phyloP scores from a whole-genome alignment of 2,329 filamentous ascomycete genomes.

The Westerdykella aurantiaca region DNA sequence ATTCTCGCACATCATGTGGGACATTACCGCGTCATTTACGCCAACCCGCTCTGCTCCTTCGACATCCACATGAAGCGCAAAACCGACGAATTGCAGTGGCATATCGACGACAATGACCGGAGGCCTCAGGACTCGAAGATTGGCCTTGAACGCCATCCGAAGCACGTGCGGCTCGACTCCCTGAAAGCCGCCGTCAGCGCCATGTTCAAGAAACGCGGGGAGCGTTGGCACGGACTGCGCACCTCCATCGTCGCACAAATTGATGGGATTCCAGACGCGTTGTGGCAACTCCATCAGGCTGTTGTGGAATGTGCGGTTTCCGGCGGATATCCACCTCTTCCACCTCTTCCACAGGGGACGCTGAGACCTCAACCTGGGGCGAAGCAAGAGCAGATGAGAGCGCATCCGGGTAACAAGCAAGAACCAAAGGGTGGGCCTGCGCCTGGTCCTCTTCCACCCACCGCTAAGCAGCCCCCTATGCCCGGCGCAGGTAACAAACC shows the following conservation, averaged over 20 bases:
- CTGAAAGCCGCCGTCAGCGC: conserved; percentile 29
- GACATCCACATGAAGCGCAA: conserved; percentile 31
- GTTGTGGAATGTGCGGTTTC: conserved; percentile 32
- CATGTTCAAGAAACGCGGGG: conserved; percentile 25
- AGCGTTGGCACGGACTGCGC: conserved; percentile 36
- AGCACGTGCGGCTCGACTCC: conserved; percentile 24
- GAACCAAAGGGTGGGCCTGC: conserved; percentile 6
- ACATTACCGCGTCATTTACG: conserved; percentile 38
- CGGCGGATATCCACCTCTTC: conserved; percentile 14
- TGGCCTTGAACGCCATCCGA: conserved; percentile 17
- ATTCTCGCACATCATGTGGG: conserved; percentile 32
- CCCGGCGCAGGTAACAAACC: conserved; percentile 5
- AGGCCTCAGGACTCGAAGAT: conserved; percentile 21
- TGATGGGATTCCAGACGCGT: conserved; percentile 30
- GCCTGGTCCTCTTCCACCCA: background rate
- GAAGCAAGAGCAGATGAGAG: conserved; percentile 4
- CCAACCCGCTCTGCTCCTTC: conserved; percentile 38
- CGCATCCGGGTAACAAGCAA: conserved; percentile 7
- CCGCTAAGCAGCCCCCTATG: conserved; percentile 2
- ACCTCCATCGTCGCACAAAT: conserved; percentile 35
- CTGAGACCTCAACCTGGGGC: conserved; percentile 1
- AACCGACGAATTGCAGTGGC: conserved; percentile 33
- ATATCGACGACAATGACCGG: conserved; percentile 30
- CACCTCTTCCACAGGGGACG: conserved; percentile 8
- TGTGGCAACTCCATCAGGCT: conserved; percentile 35